Base-by-base conservation (phyloP, 768 basidiomycete species). In the Candolleomyces eurysporus region DNA sequence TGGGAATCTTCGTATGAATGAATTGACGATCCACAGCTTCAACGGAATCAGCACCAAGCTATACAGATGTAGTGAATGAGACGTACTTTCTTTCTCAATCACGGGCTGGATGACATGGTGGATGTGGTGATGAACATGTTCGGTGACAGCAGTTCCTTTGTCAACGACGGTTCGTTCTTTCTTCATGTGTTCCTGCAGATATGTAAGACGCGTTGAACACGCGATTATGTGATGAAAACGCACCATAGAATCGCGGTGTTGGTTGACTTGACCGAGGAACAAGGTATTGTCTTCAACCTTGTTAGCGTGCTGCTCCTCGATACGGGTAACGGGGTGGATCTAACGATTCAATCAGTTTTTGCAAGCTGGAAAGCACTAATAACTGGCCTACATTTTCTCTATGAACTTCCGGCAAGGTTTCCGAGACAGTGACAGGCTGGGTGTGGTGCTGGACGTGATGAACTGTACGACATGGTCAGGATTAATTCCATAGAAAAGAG, bases 361-460 rank as follows among this genome's bases (percentile, higher is more conserved):
- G 14, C 21, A 4, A 32, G 30, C 19, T 16, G n/a, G 4, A 14
- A 46, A 40, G 19, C 40, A 30, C 14, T 3, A 49, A 13, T 14
- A 11, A 8, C 39, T 8, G 2, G 61, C 67, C 13, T 54, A 76
- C 76, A 21, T 63, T 61, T 5, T 75, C 67, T 50, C 60, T 65
- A 31, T 66, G 64, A 32, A 68, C 61, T 56, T 76, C 76, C 0
- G 67, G 54, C 36, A 69, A 48, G 19, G 67, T 63, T 43, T 74
- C 72, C 0, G 63, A 61, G 1, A 71, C 68, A 4, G 68, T 59
- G 10, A 77, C 66, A 3, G 76, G 77, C 48, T 76, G 74, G 1
- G 69, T 72, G 63, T 78, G 76, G 53, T 78, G 73, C 57, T 77
- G 76, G 13, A 78, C 65, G 42, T 76, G 76, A 61, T 78, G 77